Base-by-base conservation (phyloP, 768 basidiomycete genomes). In the Podaxis mareebaensis region DNA sequence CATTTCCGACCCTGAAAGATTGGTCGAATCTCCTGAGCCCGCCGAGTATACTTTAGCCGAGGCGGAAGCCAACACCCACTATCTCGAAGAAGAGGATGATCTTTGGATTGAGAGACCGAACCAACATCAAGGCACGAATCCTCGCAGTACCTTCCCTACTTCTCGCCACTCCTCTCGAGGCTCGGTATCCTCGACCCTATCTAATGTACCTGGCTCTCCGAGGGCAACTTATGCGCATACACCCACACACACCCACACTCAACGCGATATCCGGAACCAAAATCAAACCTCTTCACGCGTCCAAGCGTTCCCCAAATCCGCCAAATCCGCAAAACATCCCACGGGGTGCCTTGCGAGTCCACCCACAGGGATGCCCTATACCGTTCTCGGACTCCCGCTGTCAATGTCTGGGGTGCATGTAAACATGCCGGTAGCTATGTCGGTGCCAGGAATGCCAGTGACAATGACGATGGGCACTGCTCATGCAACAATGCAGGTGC, bases 1-100 rank as follows among this genome's bases (percentile, higher is more conserved):
- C 46, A 36, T 56, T 30, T 40, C n/a, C 2, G 55, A 49, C 17
- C 13, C 61, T 51, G 55, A 57, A 22, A 56, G 54, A 40, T 39
- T 63, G 24, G 55, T 63, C 48, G 61, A 52, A n/a, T 63, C 55
- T 48, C 61, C 61, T 28, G 61, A 63, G 28, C 53, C 54, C 11
- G 42, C 22, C 6, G 58, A 60, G 20, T 26, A 44, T 28, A 12
- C 44, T 46, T 46, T 46, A 24, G 49, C 24, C 26, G 49, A 51
- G 24, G 49, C 22, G 22, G 22, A 28, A 51, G 26, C 49, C 0
- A 15, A 51, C 24, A 13, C 12, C 26, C 20, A 24, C 22, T 12
- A 51, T 11, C 11, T 51, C 5, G 38, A 56, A 10, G 54, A 55
- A 3, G 38, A 40, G 12, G 38, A 40, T 5, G 20, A 7, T 17